Base-by-base conservation (phyloP, 164 flowering plant species). In the Warburgia ugandensis region DNA sequence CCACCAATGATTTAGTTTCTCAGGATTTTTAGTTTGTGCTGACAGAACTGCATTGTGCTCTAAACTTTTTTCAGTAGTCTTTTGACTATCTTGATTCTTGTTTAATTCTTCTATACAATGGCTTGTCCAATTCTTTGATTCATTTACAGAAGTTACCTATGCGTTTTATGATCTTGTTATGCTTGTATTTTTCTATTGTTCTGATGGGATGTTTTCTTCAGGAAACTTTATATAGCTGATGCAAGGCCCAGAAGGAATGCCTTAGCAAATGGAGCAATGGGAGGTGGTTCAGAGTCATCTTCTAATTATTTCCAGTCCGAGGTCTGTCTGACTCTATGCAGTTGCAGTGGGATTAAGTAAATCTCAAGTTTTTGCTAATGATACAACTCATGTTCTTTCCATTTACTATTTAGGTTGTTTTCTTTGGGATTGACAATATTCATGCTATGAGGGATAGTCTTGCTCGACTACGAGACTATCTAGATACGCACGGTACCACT, bases 211-310 rank as follows among this genome's bases (percentile, higher is more conserved):
- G 26, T 61, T 55, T 58, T 53, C 9, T 26, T 31, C 63, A 94
- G 99, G 83, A 94, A 89, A 73, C 80, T 94, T 31, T 89, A 83
- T 62, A 94, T 94, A 52, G 94, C 88, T 62, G 99, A 94, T 81
- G 99, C 99, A 61, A 84, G 99, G 68, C 99, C 99, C n/a, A 77
- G 96, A 52, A 94, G 84, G 76, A 94, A 94, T 77, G 97, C 99
- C 50, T 69, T 94, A 60, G 99, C 99, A 42, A 94, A 94, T 78
- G 95, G 97, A 1, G 99, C 99, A 29, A 80, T 86, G 94, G 99
- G 99, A 62, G 99, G 99, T 59, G 97, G 99, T 48, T 94, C 99
- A 20, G 99, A 94, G 76, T 94, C 99, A 30, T 84, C 99, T 23
- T 70, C 99, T 58, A 79, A 94, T 65, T 94, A 94, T 69, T 82